Evolutionary conservation across 2,329 filamentous ascomycete species (phyloP), one percentile per base, ranked within the genome.

Genomic region (Ascochyta fabae): DNA sequence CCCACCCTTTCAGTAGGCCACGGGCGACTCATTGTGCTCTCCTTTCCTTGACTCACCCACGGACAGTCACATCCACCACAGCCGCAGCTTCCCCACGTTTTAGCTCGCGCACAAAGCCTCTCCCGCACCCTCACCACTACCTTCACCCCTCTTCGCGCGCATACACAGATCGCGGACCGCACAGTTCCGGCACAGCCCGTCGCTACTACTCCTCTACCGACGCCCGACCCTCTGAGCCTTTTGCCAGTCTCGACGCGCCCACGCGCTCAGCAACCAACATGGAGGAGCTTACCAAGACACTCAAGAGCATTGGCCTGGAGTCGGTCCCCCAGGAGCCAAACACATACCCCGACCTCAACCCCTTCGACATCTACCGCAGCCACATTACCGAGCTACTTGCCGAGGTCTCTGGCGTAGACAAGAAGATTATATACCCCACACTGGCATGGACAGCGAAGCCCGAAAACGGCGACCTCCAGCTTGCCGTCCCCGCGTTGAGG

Each of bases 391-490:
- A 88, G 38, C 79, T 90, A 44, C 79, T 96, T 36, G 79, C 85
- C 31, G 79, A 85, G 19, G 83, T 92, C 57, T 90, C 88, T 2
- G 89, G 88, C 22, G 88, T 91, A 26, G 88, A 91, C 54, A 74
- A 82, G 31, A 80, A 83, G 49, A 86, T 92, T 66, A 88, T 96
- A 71, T 92, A 90, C 77, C 85, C 86, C 24, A 86, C 86, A 34
- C 79, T 96, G 38, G 85, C 89, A 78, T 94, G 90, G 90, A 94
- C 91, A 5, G 81, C 86, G 59, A 86, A 88, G 34, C 81, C 92
- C 22, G 91, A 95, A 62, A 92, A 93, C 80, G 92, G 92, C 43
- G 92, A 96, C 76, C 78, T 96, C 65, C 84, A 90, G 48, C 78
- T 96, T 42, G 88, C 91, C 8, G 86, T 91, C 8, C 90, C 92